These are phyloP conservation scores for Tylopilus orsonianus DNA, from an alignment of 1,284 basidiomycete species.

Conservation along the genomic window DNA sequence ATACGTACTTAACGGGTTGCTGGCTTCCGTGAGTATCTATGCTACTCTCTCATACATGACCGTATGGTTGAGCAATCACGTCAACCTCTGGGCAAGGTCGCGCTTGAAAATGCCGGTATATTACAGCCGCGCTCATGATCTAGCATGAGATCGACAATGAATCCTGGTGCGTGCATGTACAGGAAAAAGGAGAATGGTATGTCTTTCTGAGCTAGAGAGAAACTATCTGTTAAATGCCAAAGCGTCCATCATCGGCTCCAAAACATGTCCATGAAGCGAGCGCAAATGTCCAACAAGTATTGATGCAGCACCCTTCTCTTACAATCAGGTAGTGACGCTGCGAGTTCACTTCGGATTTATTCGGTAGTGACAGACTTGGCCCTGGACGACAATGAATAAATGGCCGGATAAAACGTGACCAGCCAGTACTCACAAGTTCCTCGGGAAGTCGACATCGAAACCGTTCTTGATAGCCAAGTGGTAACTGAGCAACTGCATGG, in stretches of 20 bases:
- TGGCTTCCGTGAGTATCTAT: background rate
- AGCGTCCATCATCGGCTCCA: slow-evolving; percentile 31
- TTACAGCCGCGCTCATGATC: background rate
- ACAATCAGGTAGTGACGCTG: background rate
- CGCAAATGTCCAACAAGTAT: slow-evolving; percentile 12
- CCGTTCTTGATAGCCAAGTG: slow-evolving; percentile 95
- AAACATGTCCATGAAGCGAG: slow-evolving; percentile 23
- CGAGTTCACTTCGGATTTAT: slow-evolving; percentile 42
- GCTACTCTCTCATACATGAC: background rate
- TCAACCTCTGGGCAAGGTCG: too few species aligned
- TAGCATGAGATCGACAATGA: background rate
- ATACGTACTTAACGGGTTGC: too few species aligned
- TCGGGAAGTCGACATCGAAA: slow-evolving; percentile 97
- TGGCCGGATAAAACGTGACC: slow-evolving; percentile 2
- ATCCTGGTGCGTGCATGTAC: background rate
- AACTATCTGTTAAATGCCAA: slow-evolving; percentile 23
- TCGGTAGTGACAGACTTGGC: slow-evolving; percentile 85
- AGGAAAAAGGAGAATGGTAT: background rate
- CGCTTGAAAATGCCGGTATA: background rate
- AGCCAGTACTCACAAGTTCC: slow-evolving; percentile 75
- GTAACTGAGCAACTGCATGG: slow-evolving; percentile 94
- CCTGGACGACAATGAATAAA: slow-evolving; percentile 39
- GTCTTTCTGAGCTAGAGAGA: slow-evolving; percentile 6
- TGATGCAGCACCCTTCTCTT: background rate
- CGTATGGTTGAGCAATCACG: background rate